Percentiles rank a stretch among this genome's conserved stretches.
Evolutionary conservation across 108 stramenopile genomes (phyloP).

Genomic region (Nitzschia inconspicua): DNA sequence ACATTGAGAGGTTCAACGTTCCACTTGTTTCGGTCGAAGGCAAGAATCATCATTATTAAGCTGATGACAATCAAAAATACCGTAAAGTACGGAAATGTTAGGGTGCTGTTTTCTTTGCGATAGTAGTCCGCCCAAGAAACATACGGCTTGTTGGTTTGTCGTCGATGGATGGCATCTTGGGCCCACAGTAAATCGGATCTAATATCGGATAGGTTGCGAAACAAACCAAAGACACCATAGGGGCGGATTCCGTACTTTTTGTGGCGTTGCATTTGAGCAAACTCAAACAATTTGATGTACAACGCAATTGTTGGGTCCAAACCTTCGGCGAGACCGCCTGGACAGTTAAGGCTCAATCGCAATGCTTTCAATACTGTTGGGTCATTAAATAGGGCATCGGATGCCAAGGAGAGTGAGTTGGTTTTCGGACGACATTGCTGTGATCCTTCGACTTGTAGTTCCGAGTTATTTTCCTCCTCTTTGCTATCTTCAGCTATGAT

Average conservation of each 20-base stretch:
- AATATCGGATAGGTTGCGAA: slow-evolving; percentile 51
- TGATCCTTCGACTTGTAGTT: too few species aligned
- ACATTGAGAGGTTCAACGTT: slow-evolving; percentile 44
- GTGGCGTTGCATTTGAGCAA: slow-evolving; percentile 65
- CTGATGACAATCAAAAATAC: slow-evolving; percentile 25
- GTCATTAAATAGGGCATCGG: too few species aligned
- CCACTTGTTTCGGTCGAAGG: slow-evolving; percentile 63
- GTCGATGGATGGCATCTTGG: slow-evolving; percentile 81
- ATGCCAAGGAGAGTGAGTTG: too few species aligned
- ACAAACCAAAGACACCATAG: slow-evolving; percentile 62
- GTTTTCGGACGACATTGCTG: too few species aligned
- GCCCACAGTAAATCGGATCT: slow-evolving; percentile 85
- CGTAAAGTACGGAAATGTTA: slow-evolving; percentile 23
- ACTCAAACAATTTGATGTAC: slow-evolving; percentile 43
- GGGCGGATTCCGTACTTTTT: slow-evolving; percentile 48
- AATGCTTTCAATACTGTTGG: too few species aligned
- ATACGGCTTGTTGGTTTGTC: slow-evolving; percentile 63
- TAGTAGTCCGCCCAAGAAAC: slow-evolving; percentile 77
- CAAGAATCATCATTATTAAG: slow-evolving; percentile 41
- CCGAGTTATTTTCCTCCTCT: too few species aligned
- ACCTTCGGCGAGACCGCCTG: too few species aligned
- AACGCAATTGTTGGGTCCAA: neutral
- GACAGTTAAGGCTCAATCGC: too few species aligned
- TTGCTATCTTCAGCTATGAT: too few species aligned
- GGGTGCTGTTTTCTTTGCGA: slow-evolving; percentile 23